Evolutionary conservation across 768 basidiomycete species (phyloP).

Genomic region (Asterophora lycoperdoides): DNA sequence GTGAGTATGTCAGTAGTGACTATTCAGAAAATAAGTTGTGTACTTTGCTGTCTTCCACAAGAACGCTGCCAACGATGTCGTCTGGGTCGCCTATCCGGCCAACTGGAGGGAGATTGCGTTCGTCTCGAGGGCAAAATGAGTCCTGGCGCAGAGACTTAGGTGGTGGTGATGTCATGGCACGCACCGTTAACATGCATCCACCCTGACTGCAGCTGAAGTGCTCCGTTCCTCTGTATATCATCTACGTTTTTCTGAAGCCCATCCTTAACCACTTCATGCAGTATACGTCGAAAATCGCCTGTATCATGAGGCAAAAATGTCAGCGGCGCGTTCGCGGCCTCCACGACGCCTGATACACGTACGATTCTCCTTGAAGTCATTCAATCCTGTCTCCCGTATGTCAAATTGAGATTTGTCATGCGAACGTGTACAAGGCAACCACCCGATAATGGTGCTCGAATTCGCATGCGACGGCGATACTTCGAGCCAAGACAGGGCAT

Average conservation of each 20-base stretch:
- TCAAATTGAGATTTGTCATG: slow-evolving; percentile 9
- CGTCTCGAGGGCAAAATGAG: slow-evolving; percentile 40
- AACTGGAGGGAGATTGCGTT: slow-evolving; percentile 68
- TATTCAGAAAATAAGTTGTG: slow-evolving; percentile 9
- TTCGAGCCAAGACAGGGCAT: slow-evolving; percentile 62
- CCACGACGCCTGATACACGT: slow-evolving; percentile 19
- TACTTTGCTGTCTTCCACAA: slow-evolving; percentile 67
- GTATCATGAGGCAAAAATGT: background rate
- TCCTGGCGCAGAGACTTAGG: background rate
- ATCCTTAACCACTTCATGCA: slow-evolving; percentile 57
- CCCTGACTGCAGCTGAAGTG: slow-evolving; percentile 62
- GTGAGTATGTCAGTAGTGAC: background rate
- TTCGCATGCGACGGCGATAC: slow-evolving; percentile 38
- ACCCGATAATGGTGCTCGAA: slow-evolving; percentile 59
- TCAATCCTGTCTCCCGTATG: slow-evolving; percentile 45
- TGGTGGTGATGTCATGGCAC: slow-evolving; percentile 3
- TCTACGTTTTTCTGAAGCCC: slow-evolving; percentile 57
- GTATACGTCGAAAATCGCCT: slow-evolving; percentile 57
- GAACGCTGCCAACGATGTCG: slow-evolving; percentile 75
- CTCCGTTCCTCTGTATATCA: slow-evolving; percentile 60
- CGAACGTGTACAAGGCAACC: slow-evolving; percentile 52
- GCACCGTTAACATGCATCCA: slow-evolving; percentile 83
- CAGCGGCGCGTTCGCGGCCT: background rate
- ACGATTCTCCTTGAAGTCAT: slow-evolving; percentile 75
- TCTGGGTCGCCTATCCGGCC: slow-evolving; percentile 79